Evolutionary conservation across 1,284 basidiomycete species (phyloP).

Genomic region (Ustilago sp.): DNA sequence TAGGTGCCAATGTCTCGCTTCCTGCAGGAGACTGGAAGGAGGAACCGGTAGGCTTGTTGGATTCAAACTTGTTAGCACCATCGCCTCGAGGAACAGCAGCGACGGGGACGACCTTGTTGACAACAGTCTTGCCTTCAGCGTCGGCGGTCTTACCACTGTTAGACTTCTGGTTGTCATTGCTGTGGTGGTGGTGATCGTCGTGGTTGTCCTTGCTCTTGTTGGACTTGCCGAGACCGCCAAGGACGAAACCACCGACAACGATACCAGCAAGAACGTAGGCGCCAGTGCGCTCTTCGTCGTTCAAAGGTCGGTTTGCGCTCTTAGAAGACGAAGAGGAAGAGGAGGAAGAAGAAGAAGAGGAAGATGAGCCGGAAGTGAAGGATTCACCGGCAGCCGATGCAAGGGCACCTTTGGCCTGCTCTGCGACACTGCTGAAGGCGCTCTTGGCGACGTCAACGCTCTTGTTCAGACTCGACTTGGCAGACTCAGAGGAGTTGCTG

Average conservation of each 20-base stretch:
- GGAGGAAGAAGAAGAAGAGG: slow-evolving; percentile 33
- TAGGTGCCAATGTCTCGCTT: slow-evolving; percentile 41
- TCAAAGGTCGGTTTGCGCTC: slow-evolving; percentile 71
- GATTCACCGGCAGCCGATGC: slow-evolving; percentile 25
- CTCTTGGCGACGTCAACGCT: slow-evolving; percentile 35
- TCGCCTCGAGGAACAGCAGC: slow-evolving; percentile 35
- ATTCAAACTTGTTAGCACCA: slow-evolving; percentile 12
- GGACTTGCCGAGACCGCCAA: slow-evolving; percentile 71
- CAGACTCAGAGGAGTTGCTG: slow-evolving; percentile 13
- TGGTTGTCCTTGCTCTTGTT: slow-evolving; percentile 29
- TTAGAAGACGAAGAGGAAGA: slow-evolving; percentile 17
- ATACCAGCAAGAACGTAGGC: slow-evolving; percentile 74
- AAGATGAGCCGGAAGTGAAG: slow-evolving; percentile 22
- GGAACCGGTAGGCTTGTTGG: slow-evolving; percentile 27
- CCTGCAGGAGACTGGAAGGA: slow-evolving; percentile 33
- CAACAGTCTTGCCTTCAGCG: slow-evolving; percentile 14
- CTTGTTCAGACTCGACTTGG: slow-evolving; percentile 30
- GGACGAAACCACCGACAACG: slow-evolving; percentile 73
- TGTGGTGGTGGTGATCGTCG: slow-evolving; percentile 16
- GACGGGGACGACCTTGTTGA: slow-evolving; percentile 24
- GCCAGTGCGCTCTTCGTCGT: slow-evolving; percentile 74
- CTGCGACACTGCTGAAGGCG: slow-evolving; percentile 36
- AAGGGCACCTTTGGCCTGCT: slow-evolving; percentile 48
- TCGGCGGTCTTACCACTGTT: slow-evolving; percentile 2
- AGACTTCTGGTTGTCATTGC: neutral